Evolutionary conservation across 2,329 filamentous ascomycete species (phyloP).

Genomic region (Coniella vitis): DNA sequence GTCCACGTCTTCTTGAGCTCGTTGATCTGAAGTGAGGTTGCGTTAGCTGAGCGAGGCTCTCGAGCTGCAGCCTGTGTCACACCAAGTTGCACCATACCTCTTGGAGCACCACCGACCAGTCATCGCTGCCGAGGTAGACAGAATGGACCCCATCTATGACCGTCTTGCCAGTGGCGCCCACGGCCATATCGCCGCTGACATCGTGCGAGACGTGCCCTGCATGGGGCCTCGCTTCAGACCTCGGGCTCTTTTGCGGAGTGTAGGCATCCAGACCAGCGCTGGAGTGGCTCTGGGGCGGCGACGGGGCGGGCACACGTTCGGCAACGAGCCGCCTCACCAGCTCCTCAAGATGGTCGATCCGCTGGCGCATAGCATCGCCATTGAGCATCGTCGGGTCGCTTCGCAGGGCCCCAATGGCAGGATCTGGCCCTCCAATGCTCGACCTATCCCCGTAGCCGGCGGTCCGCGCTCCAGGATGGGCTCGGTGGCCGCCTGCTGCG

Average conservation of each 20-base stretch:
- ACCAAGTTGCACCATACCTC: constrained; percentile 15
- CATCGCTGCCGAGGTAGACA: constrained; percentile 18
- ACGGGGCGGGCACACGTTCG: constrained; percentile 7
- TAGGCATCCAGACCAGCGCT: not conserved
- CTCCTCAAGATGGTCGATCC: constrained; percentile 19
- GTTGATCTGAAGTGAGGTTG: constrained; percentile 18
- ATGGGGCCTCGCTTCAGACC: not conserved
- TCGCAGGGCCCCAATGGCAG: not conserved
- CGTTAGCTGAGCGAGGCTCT: no score
- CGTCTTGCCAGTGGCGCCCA: constrained; percentile 13
- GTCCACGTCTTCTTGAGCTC: constrained; percentile 20
- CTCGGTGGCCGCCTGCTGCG: not conserved
- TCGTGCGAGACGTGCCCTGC: not conserved
- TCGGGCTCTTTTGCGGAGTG: not conserved
- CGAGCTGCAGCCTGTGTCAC: no score
- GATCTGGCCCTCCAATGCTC: not conserved
- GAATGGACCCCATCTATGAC: constrained; percentile 21
- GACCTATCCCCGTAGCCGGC: not conserved
- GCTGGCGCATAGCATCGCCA: constrained; percentile 18
- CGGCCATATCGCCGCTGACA: not conserved
- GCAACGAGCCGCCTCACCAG: constrained; percentile 18
- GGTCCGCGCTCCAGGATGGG: not conserved
- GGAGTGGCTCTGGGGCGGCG: not conserved
- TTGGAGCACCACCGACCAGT: constrained; percentile 22
- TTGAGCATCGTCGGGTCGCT: not conserved